Percentiles rank a stretch among this genome's conserved stretches.
Evolutionary conservation across 228 moss, liverwort and hornwort species (phyloP).

Genomic region (Sphagnum fallax): DNA sequence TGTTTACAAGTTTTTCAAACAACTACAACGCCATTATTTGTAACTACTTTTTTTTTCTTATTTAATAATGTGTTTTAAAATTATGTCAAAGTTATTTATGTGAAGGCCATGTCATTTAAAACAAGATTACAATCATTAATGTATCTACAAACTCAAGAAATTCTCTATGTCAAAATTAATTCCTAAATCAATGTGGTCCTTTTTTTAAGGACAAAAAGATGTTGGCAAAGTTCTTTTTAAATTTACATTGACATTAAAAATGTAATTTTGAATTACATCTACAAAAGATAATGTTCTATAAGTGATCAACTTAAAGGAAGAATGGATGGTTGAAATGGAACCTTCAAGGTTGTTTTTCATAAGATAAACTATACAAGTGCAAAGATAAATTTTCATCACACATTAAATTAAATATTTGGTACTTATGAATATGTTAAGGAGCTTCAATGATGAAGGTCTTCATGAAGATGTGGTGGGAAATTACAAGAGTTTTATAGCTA

Average conservation of each 20-base stretch:
- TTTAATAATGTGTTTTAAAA: too few relatives aligned
- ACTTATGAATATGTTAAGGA: neutral
- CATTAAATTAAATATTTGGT: neutral
- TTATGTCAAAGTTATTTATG: too few relatives aligned
- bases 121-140: too few relatives aligned
- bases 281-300: neutral
- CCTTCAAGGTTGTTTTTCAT: neutral
- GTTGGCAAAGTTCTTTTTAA: neutral
- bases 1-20: too few relatives aligned
- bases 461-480: neutral
- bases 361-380: neutral
- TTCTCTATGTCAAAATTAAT: too few relatives aligned
- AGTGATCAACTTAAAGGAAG: neutral
- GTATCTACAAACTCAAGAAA: too few relatives aligned
- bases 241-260: neutral
- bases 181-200: too few relatives aligned
- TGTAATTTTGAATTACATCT: neutral
- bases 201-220: neutral
- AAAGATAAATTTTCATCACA: neutral
- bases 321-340: neutral
- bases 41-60: too few relatives aligned
- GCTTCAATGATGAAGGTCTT: neutral
- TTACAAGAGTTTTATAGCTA: neutral
- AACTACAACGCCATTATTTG: too few relatives aligned
- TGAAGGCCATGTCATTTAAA: too few relatives aligned